A percentile compares a stretch with the other conserved stretches of the same genome.
Evolutionary conservation across 352 stramenopile species (phyloP).

Genomic region (Phytophthora palmivora): DNA sequence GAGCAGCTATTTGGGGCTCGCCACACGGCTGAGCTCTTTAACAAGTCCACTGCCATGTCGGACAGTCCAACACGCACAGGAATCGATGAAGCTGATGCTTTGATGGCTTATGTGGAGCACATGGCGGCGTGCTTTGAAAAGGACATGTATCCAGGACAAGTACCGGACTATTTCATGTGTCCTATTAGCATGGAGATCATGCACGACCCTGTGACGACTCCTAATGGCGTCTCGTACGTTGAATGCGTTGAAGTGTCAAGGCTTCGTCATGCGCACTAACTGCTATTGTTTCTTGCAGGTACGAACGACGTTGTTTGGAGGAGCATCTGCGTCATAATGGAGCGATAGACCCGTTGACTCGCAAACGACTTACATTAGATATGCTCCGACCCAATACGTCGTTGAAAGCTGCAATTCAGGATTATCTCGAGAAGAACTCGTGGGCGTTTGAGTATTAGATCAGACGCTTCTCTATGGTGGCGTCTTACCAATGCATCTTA

Average conservation of each 20-base stretch:
- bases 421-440: conserved; percentile 75
- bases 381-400: conserved; percentile 80
- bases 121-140: conserved; percentile 54
- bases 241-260: no score
- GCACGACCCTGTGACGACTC: conserved; percentile 76
- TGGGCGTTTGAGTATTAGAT: conserved; percentile 78
- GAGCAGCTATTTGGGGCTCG: conserved; percentile 41
- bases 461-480: not conserved
- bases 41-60: conserved; percentile 3
- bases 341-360: conserved; percentile 74
- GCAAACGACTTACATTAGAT: conserved; percentile 64
- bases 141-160: conserved; percentile 54
- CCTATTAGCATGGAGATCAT: conserved; percentile 89
- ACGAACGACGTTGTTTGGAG: conserved; percentile 74
- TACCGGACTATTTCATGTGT: conserved; percentile 84
- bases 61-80: conserved; percentile 1
- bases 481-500: conserved; percentile 1
- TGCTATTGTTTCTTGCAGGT: conserved; percentile 30
- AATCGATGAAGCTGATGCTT: conserved; percentile 42
- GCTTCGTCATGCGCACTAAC: conserved; percentile 9
- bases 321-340: conserved; percentile 74
- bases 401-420: conserved; percentile 73
- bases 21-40: conserved; percentile 36
- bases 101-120: conserved; percentile 74
- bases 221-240: conserved; percentile 82